These are phyloP conservation scores for Seminavis robusta DNA, from an alignment of 108 stramenopile species.

Conservation along the genomic window DNA sequence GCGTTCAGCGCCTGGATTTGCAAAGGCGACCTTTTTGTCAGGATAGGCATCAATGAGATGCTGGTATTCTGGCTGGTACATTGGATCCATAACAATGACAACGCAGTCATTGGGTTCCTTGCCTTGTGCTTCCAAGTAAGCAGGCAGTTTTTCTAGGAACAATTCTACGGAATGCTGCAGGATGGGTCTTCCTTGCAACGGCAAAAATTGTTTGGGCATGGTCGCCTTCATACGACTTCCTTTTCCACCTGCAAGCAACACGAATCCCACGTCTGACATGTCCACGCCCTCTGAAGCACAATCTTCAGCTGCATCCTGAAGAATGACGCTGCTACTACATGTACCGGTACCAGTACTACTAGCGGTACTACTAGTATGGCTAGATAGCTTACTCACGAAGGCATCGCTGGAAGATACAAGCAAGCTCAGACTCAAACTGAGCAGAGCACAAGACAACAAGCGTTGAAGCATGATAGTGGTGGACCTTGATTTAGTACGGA, in stretches of 20 bases:
- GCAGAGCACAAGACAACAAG: too few species aligned
- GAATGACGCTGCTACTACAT: too few species aligned
- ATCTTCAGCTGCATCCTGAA: conserved; percentile 1
- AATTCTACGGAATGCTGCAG: conserved; percentile 89
- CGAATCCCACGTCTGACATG: conserved; percentile 77
- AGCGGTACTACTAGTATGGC: neutral
- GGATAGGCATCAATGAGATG: conserved; percentile 57
- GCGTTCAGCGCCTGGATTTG: conserved; percentile 89
- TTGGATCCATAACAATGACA: conserved; percentile 87
- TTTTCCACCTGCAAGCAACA: conserved; percentile 90
- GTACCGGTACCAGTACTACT: too few species aligned
- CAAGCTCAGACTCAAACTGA: too few species aligned
- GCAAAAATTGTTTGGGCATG: conserved; percentile 92
- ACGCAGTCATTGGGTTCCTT: conserved; percentile 53
- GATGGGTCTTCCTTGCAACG: conserved; percentile 71
- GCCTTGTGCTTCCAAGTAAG: conserved; percentile 23
- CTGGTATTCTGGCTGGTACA: conserved; percentile 82
- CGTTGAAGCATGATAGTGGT: too few species aligned
- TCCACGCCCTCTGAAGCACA: conserved; percentile 16
- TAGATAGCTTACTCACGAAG: too few species aligned
- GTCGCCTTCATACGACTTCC: conserved; percentile 92
- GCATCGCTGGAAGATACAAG: too few species aligned
- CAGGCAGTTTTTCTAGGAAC: conserved; percentile 68
- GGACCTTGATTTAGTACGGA: too few species aligned
- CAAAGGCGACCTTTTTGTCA: conserved; percentile 67